Percentiles rank a stretch among this genome's conserved stretches.
These are phyloP conservation scores for Gliomastix tumulicola DNA, from an alignment of 2,329 filamentous ascomycete species.

Conservation along the genomic window DNA sequence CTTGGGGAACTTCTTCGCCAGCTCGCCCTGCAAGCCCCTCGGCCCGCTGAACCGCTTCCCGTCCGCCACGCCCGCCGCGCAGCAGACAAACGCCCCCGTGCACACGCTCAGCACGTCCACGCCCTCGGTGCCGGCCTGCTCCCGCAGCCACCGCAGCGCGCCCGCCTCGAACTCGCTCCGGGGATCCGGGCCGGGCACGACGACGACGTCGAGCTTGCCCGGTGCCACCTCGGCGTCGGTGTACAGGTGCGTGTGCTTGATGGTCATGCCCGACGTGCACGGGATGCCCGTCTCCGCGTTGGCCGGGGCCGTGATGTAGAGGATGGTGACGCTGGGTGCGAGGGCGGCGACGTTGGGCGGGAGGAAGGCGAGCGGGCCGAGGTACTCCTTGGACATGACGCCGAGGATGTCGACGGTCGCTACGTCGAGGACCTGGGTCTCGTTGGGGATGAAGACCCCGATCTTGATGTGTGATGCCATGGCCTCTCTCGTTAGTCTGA, in stretches of 20 bases:
- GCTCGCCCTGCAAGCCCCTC: conserved; percentile 29
- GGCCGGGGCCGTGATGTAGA: conserved; percentile 35
- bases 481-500: neutral
- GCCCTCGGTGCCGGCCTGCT: conserved; percentile 25
- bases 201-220: conserved; percentile 41
- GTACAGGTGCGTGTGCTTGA: conserved; percentile 35
- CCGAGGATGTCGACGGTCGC: conserved; percentile 43
- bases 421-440: conserved; percentile 40
- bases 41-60: conserved; percentile 40
- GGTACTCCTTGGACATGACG: conserved; percentile 36
- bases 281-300: conserved; percentile 24
- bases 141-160: conserved; percentile 32
- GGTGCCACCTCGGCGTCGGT: conserved; percentile 38
- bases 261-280: conserved; percentile 29
- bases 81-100: conserved; percentile 41
- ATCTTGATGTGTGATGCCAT: conserved; percentile 24
- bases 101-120: conserved; percentile 46
- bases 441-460: conserved; percentile 42
- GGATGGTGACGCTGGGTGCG: conserved; percentile 34
- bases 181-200: conserved; percentile 44
- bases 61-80: conserved; percentile 37
- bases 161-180: conserved; percentile 17
- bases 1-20: conserved; percentile 27
- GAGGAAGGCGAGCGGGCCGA: conserved; percentile 17
- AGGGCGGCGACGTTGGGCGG: conserved; percentile 27